A percentile compares a stretch with the other conserved stretches of the same genome.
Conservation (phyloP, 2,329 filamentous ascomycete species). For the Aspergillus sp. region DNA sequence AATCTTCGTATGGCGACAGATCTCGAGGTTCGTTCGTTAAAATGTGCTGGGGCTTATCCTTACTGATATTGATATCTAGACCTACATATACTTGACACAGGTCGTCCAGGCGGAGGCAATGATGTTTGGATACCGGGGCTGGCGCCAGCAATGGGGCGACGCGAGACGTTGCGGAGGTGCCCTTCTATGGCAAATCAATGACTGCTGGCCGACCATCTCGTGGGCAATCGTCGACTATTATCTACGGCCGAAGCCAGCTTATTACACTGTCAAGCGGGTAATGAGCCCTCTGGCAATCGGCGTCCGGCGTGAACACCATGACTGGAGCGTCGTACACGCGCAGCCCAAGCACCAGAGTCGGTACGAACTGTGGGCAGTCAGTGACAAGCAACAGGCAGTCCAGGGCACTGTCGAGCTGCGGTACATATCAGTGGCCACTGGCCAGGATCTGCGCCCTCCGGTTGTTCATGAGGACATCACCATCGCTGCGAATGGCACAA, state of each 20-base stretch:
- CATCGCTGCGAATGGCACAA: conserved; percentile 57
- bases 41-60: accelerated
- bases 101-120: conserved; percentile 61
- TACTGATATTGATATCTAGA: not conserved
- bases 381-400: conserved; percentile 39
- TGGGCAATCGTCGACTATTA: conserved; percentile 65
- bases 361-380: conserved; percentile 58
- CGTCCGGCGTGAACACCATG: conserved; percentile 57
- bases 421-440: conserved; percentile 56
- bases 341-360: conserved; percentile 52
- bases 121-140: conserved; percentile 61
- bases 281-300: conserved; percentile 58
- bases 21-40: conserved; percentile 54
- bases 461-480: conserved; percentile 49
- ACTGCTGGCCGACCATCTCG: conserved; percentile 60
- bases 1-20: conserved; percentile 60
- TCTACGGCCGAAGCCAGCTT: conserved; percentile 61
- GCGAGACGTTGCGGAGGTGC: conserved; percentile 47
- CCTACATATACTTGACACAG: conserved; percentile 67
- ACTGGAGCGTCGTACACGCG: conserved; percentile 61
- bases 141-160: conserved; percentile 49
- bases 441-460: conserved; percentile 54
- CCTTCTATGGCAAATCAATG: conserved; percentile 50
- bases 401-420: conserved; percentile 39
- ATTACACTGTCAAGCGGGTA: conserved; percentile 60